Conservation (phyloP, 768 basidiomycete genomes). For the Tricholoma saponaceum region DNA sequence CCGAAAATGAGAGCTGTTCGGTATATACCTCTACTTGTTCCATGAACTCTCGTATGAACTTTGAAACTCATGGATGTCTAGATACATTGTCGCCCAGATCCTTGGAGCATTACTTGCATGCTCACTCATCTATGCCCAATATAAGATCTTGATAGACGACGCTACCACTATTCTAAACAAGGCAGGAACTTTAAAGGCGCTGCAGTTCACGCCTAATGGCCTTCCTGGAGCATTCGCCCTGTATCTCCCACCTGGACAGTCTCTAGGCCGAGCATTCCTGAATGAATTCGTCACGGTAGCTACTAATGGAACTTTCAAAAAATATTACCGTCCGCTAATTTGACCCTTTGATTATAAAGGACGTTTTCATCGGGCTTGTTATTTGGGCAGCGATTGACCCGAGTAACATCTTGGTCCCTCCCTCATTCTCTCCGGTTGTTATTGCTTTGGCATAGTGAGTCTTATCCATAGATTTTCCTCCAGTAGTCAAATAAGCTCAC, state of each 20-base stretch:
- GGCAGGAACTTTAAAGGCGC: constrained; percentile 19
- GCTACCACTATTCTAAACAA: constrained; percentile 28
- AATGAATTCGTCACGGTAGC: constrained; percentile 54
- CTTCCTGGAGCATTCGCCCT: constrained; percentile 50
- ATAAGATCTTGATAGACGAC: constrained; percentile 42
- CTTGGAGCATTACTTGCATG: constrained; percentile 63
- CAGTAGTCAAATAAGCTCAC: too few relatives aligned
- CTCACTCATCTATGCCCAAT: constrained; percentile 58
- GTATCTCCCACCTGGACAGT: constrained; percentile 41
- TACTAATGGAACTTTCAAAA: constrained; percentile 12
- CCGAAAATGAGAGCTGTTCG: constrained; percentile 46
- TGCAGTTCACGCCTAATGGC: constrained; percentile 35
- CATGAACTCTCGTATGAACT: neutral
- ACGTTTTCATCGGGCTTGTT: constrained; percentile 44
- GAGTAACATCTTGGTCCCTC: constrained; percentile 55
- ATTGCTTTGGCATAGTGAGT: constrained; percentile 60
- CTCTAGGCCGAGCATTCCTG: constrained; percentile 41
- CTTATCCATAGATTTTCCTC: neutral
- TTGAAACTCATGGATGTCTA: constrained; percentile 22
- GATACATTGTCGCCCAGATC: constrained; percentile 65
- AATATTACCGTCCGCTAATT: neutral
- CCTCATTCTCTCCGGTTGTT: constrained; percentile 45
- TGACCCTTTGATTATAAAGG: constrained; percentile 18
- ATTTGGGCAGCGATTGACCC: constrained; percentile 56
- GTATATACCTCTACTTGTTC: constrained; percentile 24